Base-by-base conservation (phyloP, 2,329 filamentous ascomycete species). In the Thielaviopsis populi region DNA sequence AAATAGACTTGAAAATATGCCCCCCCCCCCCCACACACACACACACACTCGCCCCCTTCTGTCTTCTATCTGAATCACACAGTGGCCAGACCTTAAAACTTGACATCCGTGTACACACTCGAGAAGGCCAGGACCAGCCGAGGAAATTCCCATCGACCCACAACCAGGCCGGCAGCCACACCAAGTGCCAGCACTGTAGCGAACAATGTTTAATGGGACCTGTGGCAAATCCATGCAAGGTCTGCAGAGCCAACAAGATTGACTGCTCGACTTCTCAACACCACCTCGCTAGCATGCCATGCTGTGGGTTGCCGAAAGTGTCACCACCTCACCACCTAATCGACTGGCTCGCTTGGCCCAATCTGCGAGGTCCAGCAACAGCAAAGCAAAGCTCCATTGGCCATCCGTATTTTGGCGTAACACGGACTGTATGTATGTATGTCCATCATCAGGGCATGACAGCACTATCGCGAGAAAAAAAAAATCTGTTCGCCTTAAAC, bases 31-130 rank as follows among this genome's bases (percentile, higher is more conserved):
- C 13, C 24, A n/a, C n/a, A n/a, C n/a, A n/a, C n/a, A n/a, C n/a
- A n/a, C n/a, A n/a, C n/a, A n/a, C n/a, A n/a, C n/a, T n/a, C 46
- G 19, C 46, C 13, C n/a, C 24, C 22, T 24, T 50, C 46, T 50
- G 0, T 78, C 74, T 69, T 85, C 88, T 0, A 80, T 85, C 62
- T 87, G 83, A 67, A 89, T 75, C 22, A 88, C 77, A 64, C 85
- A 83, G 59, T 85, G 80, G 11, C 81, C 79, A 0, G 80, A 82
- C 22, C n/a, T n/a, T n/a, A n/a, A n/a, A n/a, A n/a, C n/a, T n/a
- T n/a, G n/a, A n/a, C n/a, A n/a, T n/a, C n/a, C n/a, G n/a, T n/a
- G n/a, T 83, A 80, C 3, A 76, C 74, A 65, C 81, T 80, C 2
- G 79, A 78, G 69, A 89, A 89, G 13, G 80, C 81, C 24, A 90